Base-by-base conservation (phyloP, 1,139 yeast species). In the Diutina mesorugosa region DNA sequence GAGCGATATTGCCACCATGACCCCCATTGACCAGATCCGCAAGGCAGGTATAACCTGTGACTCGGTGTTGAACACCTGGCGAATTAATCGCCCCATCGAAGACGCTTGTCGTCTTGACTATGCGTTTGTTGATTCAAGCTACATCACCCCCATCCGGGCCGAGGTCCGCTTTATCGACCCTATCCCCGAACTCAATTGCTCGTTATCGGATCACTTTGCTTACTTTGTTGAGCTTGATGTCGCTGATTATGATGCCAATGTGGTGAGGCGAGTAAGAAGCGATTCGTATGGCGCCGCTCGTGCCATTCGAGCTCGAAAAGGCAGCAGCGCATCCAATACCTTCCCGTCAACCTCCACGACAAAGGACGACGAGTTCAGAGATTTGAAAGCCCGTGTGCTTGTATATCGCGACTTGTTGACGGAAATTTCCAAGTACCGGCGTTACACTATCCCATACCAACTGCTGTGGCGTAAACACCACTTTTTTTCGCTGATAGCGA, bases 191-290 rank as follows among this genome's bases (percentile, higher is more conserved):
- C 72, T 81, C 14, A 85, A 88, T 7, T 73, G 77, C 61, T 87
- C 96, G 5, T 85, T 81, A 62, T 90, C 97, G 0, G 99, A 93
- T 67, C 99, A 93, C 72, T 93, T 95, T 75, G 99, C 93, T 0
- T 87, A 90, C 64, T 73, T 81, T 30, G 45, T 53, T 21, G 45
- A 28, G 28, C 18, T 53, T 8, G n/a, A 50, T 1, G 21, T 50
- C 9, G 45, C 45, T 8, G 53, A 50, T 32, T 50, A n/a, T 18
- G 45, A 32, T 16, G 10, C 45, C 18, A 7, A 16, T 4, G 45
- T 32, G 8, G 35, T 21, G 7, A 32, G 10, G 7, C 53, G 53
- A 7, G 53, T 50, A 5, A 21, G 53, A 6, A 50, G 53, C 16
- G 53, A 50, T 18, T 50, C 53, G 4, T 50, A 50, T 16, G 29